These are phyloP conservation scores for Fonsecaea pugnacius DNA, from an alignment of 2,329 filamentous ascomycete species.

Conservation along the genomic window DNA sequence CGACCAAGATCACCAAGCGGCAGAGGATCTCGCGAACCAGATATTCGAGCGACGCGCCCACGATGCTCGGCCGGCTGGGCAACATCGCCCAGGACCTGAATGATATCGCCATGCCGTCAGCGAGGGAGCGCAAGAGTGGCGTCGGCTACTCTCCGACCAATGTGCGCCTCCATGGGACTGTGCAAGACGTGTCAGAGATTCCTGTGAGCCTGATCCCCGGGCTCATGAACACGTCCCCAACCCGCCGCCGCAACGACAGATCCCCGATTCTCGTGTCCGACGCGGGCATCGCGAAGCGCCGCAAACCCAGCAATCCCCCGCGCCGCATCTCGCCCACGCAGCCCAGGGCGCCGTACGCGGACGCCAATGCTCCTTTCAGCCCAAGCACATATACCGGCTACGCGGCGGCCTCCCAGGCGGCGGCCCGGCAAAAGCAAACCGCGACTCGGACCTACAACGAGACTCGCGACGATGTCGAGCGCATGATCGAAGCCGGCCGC, in stretches of 20 bases:
- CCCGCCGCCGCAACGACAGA: neutral
- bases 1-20: conserved; percentile 8
- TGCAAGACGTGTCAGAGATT: conserved; percentile 15
- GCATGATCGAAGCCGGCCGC: conserved; percentile 10
- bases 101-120: conserved; percentile 23
- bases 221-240: neutral
- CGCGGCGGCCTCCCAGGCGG: neutral
- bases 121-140: neutral
- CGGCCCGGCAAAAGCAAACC: conserved; percentile 3
- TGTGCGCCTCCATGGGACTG: conserved; percentile 2
- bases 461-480: conserved; percentile 12
- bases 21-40: neutral
- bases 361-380: conserved; percentile 1
- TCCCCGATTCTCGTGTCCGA: conserved; percentile 1
- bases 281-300: conserved; percentile 15
- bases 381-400: neutral
- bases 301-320: neutral
- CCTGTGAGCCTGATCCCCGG: conserved; percentile 15
- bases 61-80: conserved; percentile 15
- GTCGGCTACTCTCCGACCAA: neutral
- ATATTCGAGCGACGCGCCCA: conserved; percentile 15
- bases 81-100: conserved; percentile 19
- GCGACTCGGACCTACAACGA: conserved; percentile 9
- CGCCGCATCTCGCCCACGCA: conserved; percentile 5
- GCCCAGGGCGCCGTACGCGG: neutral